Conservation (phyloP, 495 filamentous ascomycete species). For the Amniculicola lignicola region DNA sequence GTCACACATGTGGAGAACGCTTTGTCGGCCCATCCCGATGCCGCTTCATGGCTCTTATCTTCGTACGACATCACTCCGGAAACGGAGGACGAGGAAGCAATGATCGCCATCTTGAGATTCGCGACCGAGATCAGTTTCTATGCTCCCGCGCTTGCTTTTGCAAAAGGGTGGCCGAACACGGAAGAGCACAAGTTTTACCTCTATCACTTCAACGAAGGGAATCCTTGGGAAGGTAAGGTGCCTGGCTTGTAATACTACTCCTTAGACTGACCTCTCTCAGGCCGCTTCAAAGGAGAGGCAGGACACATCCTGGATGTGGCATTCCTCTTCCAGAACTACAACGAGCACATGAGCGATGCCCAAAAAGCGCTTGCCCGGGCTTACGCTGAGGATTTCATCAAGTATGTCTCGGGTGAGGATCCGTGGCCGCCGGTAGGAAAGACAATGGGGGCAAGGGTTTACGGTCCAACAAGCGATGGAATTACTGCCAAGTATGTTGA, state of each 20-base stretch:
- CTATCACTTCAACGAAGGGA: constrained; percentile 52
- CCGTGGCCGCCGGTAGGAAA: constrained; percentile 26
- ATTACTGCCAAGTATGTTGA: constrained; percentile 23
- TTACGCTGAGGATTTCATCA: constrained; percentile 25
- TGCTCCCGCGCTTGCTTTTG: constrained; percentile 27
- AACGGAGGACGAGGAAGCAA: constrained; percentile 21
- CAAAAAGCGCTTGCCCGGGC: constrained; percentile 22
- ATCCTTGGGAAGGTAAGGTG: constrained; percentile 53
- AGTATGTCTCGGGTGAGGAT: constrained; percentile 25
- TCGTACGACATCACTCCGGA: constrained; percentile 21
- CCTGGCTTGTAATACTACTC: no score
- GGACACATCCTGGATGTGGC: constrained; percentile 50
- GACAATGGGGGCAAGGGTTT: constrained; percentile 21
- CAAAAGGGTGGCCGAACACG: constrained; percentile 23
- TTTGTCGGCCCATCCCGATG: constrained; percentile 12
- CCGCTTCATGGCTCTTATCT: constrained; percentile 4
- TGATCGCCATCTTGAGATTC: constrained; percentile 24
- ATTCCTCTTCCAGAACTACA: constrained; percentile 51
- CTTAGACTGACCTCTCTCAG: no score
- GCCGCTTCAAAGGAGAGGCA: constrained; percentile 44
- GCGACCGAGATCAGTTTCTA: constrained; percentile 31
- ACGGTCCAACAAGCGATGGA: constrained; percentile 24
- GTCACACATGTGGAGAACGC: constrained; percentile 29
- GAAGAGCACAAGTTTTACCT: constrained; percentile 40
- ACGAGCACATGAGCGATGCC: constrained; percentile 38